These are phyloP conservation scores for Chrysanthemum makinoi DNA, from an alignment of 129 eudicot genomes.

Conservation along the genomic window DNA sequence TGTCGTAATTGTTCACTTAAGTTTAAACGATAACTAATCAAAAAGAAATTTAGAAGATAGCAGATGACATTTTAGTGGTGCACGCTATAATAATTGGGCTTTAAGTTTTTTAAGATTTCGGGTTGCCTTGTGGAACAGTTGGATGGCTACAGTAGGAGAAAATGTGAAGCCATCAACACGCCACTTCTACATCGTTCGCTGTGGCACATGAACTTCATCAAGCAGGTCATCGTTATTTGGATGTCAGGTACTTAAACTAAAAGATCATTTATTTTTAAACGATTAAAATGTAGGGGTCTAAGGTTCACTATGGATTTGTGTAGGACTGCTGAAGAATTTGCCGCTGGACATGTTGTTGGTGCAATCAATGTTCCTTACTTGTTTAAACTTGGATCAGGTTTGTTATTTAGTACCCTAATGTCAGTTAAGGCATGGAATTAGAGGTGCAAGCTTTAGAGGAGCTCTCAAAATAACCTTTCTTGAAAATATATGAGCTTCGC, in stretches of 20 bases:
- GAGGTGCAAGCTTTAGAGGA: no score
- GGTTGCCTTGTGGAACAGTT: constrained; percentile 28
- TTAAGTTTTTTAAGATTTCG: no score
- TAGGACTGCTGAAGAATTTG: constrained; percentile 76
- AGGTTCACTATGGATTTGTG: background rate
- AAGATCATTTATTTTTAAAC: background rate
- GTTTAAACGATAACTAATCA: no score
- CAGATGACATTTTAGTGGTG: no score
- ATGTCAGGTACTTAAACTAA: constrained; percentile 53
- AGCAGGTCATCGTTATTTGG: constrained; percentile 86
- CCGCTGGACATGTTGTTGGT: constrained; percentile 81
- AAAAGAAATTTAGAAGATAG: no score
- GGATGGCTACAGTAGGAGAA: constrained; percentile 52
- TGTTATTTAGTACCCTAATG: background rate
- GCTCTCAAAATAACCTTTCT: no score
- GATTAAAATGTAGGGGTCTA: background rate
- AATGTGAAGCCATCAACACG: constrained; percentile 39
- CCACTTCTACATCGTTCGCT: constrained; percentile 68
- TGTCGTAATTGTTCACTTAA: no score
- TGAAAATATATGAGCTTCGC: no score
- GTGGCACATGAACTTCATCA: constrained; percentile 84
- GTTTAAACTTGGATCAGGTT: constrained; percentile 72
- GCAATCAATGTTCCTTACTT: constrained; percentile 77
- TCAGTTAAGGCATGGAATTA: no score
- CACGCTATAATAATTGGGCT: no score